Percentiles rank a stretch among this genome's conserved stretches.
These are phyloP conservation scores for Anthoceros angustus DNA, from an alignment of 225 moss, liverwort and hornwort species.

Conservation along the genomic window DNA sequence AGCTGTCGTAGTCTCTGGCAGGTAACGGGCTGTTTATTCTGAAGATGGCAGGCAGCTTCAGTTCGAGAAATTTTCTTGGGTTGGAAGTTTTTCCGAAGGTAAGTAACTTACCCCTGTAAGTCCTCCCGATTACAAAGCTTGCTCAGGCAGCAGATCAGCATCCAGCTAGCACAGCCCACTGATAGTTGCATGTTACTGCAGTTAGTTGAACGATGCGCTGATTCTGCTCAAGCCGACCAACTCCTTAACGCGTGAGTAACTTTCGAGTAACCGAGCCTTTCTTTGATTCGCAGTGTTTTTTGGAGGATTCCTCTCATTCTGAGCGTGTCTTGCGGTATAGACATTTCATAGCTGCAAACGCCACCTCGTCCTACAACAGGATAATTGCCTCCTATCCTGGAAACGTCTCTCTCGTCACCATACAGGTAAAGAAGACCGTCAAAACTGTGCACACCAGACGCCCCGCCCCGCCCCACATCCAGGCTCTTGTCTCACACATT, in stretches of 20 bases:
- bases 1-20: not conserved
- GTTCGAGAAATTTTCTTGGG: not conserved
- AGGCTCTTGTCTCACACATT: not conserved
- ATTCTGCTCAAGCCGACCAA: not conserved
- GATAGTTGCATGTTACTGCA: not conserved
- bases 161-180: not conserved
- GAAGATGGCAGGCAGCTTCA: not conserved
- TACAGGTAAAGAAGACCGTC: not conserved
- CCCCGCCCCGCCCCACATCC: not conserved
- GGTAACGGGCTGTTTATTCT: not conserved
- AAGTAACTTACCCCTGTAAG: not conserved
- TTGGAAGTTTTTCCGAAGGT: not conserved
- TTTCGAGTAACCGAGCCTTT: not conserved
- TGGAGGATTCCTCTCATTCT: no score
- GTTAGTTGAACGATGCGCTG: not conserved
- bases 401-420: not conserved
- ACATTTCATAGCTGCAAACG: not conserved
- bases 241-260: not conserved
- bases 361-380: not conserved
- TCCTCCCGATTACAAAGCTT: not conserved
- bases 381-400: not conserved
- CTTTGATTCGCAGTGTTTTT: not conserved
- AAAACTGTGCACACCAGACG: not conserved
- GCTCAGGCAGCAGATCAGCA: no score
- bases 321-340: not conserved